phyloP scores from a whole-genome alignment of 805 yeast genomes.

The Saturnispora saitoi region DNA sequence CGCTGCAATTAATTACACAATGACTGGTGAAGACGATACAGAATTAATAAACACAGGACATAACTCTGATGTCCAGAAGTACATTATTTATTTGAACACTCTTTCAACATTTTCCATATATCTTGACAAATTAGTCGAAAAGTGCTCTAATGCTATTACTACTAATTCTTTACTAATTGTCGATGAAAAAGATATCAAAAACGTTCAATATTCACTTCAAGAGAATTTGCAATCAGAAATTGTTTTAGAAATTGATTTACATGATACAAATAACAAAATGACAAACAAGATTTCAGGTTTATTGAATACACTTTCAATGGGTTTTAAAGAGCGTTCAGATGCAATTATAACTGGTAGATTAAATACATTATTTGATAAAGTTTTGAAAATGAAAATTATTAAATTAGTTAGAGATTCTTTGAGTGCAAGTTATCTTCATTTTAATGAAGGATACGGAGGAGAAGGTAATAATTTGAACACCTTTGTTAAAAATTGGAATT shows the following conservation, averaged over 20 bases:
- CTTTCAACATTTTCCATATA: constrained; percentile 55
- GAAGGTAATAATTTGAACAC: constrained; percentile 17
- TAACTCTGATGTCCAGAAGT: constrained; percentile 37
- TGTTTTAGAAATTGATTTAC: constrained; percentile 17
- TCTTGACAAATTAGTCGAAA: constrained; percentile 42
- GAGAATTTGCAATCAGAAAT: constrained; percentile 7
- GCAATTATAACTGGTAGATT: constrained; percentile 35
- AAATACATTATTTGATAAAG: constrained; percentile 31
- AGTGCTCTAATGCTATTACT: constrained; percentile 26
- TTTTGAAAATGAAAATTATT: constrained; percentile 29
- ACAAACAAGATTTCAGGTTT: constrained; percentile 4
- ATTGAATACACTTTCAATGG: constrained; percentile 5
- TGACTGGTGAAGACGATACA: constrained; percentile 29
- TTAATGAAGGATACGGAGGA: constrained; percentile 17
- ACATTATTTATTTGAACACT: constrained; percentile 64
- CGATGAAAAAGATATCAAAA: constrained; percentile 26
- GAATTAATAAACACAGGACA: constrained; percentile 25
- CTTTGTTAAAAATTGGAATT: constrained; percentile 59
- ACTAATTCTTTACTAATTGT: constrained; percentile 25
- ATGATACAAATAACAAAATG: constrained; percentile 7
- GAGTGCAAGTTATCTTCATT: constrained; percentile 32
- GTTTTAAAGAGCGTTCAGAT: constrained; percentile 9
- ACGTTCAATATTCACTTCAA: constrained; percentile 19
- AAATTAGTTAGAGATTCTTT: constrained; percentile 31
- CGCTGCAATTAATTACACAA: constrained; percentile 29